Percentiles rank a stretch among this genome's conserved stretches.
Conservation (phyloP, 352 stramenopile genomes). For the Plasmopara viticola region DNA sequence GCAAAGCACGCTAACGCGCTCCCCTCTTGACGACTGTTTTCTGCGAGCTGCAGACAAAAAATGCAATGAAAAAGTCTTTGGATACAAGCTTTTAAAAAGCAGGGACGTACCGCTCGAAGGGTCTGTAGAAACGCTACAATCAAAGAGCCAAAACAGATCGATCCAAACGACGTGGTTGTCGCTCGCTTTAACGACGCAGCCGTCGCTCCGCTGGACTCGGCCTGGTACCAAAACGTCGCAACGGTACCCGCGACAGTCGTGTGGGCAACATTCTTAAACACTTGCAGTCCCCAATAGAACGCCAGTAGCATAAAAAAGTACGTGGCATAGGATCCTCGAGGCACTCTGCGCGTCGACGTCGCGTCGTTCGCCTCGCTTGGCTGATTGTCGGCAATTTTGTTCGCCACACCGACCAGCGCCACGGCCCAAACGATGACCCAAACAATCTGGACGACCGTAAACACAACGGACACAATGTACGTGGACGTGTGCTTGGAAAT, state of each 20-base stretch:
- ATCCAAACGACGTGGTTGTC: slow-evolving; percentile 90
- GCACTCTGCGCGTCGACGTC: slow-evolving; percentile 30
- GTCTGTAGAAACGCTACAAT: slow-evolving; percentile 92
- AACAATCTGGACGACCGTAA: slow-evolving; percentile 83
- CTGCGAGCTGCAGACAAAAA: slow-evolving; percentile 38
- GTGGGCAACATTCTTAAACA: slow-evolving; percentile 92
- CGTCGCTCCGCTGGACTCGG: slow-evolving; percentile 82
- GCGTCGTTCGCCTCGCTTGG: slow-evolving; percentile 16
- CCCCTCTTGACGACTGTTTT: slow-evolving; percentile 65
- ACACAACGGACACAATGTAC: slow-evolving; percentile 81
- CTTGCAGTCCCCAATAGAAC: slow-evolving; percentile 92
- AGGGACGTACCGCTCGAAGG: slow-evolving; percentile 50
- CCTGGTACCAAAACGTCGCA: slow-evolving; percentile 93
- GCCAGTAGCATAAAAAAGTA: slow-evolving; percentile 68
- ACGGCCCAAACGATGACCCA: slow-evolving; percentile 89
- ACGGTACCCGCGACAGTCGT: slow-evolving; percentile 90
- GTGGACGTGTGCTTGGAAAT: slow-evolving; percentile 87
- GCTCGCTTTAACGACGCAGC: slow-evolving; percentile 74
- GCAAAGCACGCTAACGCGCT: slow-evolving; percentile 69
- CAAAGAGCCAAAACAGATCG: slow-evolving; percentile 93
- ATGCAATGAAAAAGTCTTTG: background rate
- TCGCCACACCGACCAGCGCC: slow-evolving; percentile 81
- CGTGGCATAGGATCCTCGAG: slow-evolving; percentile 28
- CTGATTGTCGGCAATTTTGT: slow-evolving; percentile 63
- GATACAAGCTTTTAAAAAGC: background rate